phyloP scores from a whole-genome alignment of 108 stramenopile species.

The Mayamaea pseudoterrestris region DNA sequence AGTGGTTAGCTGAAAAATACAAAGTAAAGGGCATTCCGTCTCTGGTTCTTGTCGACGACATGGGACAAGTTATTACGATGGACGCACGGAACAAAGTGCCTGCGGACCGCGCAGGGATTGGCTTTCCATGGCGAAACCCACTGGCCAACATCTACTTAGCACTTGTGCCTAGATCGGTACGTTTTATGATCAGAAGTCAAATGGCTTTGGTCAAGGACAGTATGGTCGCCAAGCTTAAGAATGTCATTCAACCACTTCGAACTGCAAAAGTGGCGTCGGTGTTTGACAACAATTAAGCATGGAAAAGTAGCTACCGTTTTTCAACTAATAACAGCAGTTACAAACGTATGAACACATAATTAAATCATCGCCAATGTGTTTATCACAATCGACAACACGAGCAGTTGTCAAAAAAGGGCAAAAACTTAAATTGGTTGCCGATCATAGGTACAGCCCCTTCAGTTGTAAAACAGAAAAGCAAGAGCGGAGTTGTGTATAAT shows the following conservation, averaged over 20 bases:
- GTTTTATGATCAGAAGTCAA: constrained; percentile 58
- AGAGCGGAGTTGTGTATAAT: too few relatives aligned
- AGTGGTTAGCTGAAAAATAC: constrained; percentile 55
- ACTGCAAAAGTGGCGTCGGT: neutral
- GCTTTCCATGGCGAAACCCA: constrained; percentile 84
- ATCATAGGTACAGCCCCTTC: too few relatives aligned
- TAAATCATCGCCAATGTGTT: too few relatives aligned
- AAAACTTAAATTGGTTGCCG: too few relatives aligned
- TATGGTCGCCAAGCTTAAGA: constrained; percentile 17
- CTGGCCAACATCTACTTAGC: constrained; percentile 44
- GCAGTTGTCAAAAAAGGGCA: too few relatives aligned
- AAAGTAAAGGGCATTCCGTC: constrained; percentile 73
- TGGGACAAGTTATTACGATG: constrained; percentile 68
- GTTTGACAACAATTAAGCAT: too few relatives aligned
- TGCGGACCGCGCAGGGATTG: constrained; percentile 75
- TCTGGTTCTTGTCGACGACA: constrained; percentile 80
- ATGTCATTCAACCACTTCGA: constrained; percentile 8
- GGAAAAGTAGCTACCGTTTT: too few relatives aligned
- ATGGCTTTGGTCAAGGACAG: constrained; percentile 24
- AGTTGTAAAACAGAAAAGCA: too few relatives aligned
- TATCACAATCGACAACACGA: too few relatives aligned
- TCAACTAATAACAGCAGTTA: too few relatives aligned
- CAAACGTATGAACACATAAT: too few relatives aligned
- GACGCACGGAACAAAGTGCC: constrained; percentile 74
- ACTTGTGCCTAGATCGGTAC: constrained; percentile 54